Percentiles rank a stretch among this genome's conserved stretches.
Evolutionary conservation across 2,329 filamentous ascomycete species (phyloP).

Genomic region (Didymella pinodella): DNA sequence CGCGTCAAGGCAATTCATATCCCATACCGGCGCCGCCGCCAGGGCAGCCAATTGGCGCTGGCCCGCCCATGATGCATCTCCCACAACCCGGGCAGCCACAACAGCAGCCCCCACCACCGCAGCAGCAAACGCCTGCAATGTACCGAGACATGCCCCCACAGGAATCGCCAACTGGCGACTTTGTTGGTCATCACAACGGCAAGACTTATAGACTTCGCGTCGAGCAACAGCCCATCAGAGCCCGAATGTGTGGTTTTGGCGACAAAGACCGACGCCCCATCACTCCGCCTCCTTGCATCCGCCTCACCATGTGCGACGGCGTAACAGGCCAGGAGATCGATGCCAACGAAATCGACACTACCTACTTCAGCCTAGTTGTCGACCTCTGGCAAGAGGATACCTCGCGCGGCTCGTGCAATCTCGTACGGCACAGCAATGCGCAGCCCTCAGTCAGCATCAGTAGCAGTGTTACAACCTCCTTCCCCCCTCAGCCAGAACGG

Average conservation of each 20-base stretch:
- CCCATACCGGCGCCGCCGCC: constrained; percentile 28
- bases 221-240: constrained; percentile 88
- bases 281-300: constrained; percentile 91
- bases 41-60: constrained; percentile 24
- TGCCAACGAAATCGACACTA: constrained; percentile 75
- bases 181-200: constrained; percentile 24
- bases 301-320: constrained; percentile 78
- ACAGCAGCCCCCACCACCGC: constrained; percentile 8
- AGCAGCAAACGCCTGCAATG: constrained; percentile 12
- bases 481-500: constrained; percentile 62
- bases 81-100: neutral
- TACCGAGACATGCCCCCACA: constrained; percentile 10
- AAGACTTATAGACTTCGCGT: constrained; percentile 68
- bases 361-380: constrained; percentile 73
- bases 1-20: constrained; percentile 33
- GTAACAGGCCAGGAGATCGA: constrained; percentile 81
- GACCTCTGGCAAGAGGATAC: constrained; percentile 72
- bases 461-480: constrained; percentile 80
- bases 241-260: constrained; percentile 98
- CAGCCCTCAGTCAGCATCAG: constrained; percentile 76
- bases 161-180: constrained; percentile 1
- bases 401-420: constrained; percentile 67
- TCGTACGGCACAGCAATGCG: constrained; percentile 70
- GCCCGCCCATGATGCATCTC: constrained; percentile 10
- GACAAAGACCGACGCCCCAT: constrained; percentile 98